phyloP scores from a whole-genome alignment of 805 yeast genomes.

The Ogataea nakhonphanomensis region DNA sequence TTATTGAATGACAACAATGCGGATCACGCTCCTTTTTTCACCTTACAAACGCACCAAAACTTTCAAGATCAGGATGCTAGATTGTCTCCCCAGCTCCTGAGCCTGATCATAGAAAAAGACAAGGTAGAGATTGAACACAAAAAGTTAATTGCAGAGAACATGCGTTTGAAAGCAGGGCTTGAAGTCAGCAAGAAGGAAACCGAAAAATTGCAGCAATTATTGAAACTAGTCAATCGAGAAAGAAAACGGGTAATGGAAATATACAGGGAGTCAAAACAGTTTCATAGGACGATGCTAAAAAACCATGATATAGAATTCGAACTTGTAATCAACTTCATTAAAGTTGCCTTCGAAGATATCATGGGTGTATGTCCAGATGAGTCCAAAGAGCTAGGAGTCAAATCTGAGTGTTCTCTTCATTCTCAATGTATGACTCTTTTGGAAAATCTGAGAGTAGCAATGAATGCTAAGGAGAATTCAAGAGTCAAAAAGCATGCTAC shows the following conservation, averaged over 20 bases:
- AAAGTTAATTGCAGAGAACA: not conserved
- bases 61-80: not conserved
- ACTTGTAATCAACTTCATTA: not conserved
- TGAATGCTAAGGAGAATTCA: not conserved
- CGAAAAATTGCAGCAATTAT: not conserved
- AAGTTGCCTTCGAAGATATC: not conserved
- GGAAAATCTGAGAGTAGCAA: not conserved
- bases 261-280: not conserved
- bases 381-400: not conserved
- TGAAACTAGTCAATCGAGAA: not conserved
- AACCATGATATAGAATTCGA: not conserved
- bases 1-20: no score
- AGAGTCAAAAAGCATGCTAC: constrained; percentile 2
- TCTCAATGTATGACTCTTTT: not conserved
- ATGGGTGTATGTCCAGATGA: not conserved
- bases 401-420: not conserved
- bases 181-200: not conserved
- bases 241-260: not conserved
- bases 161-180: not conserved
- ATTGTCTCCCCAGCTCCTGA: not conserved
- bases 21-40: no score
- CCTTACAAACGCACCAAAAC: no score
- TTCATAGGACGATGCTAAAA: not conserved
- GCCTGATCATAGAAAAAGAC: not conserved
- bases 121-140: not conserved